Percentiles rank a stretch among this genome's conserved stretches.
These are phyloP conservation scores for Chlorociboria aeruginascens DNA, from an alignment of 495 filamentous ascomycete genomes.

Conservation along the genomic window DNA sequence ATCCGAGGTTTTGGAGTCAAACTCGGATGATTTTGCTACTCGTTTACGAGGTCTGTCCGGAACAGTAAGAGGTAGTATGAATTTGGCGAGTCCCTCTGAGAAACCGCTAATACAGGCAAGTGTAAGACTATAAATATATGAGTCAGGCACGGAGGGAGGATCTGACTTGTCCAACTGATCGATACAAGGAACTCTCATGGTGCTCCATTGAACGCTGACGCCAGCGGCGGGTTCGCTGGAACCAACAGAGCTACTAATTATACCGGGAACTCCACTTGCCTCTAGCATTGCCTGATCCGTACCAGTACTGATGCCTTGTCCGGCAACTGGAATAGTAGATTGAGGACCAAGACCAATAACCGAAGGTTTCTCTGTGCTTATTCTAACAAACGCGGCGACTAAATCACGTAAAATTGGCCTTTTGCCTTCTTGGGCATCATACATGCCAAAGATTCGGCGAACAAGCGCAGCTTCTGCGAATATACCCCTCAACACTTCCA, in stretches of 20 bases:
- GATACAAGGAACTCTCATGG: slow-evolving; percentile 75
- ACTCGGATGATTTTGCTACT: slow-evolving; percentile 25
- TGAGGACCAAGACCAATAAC: slow-evolving; percentile 81
- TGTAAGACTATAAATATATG: slow-evolving; percentile 85
- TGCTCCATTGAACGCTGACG: slow-evolving; percentile 85
- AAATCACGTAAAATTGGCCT: slow-evolving; percentile 71
- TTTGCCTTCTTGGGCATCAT: slow-evolving; percentile 59
- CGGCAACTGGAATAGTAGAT: slow-evolving; percentile 58
- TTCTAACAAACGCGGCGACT: slow-evolving; percentile 69
- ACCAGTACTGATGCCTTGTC: slow-evolving; percentile 25
- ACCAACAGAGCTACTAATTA: slow-evolving; percentile 66
- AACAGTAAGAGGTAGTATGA: slow-evolving; percentile 80
- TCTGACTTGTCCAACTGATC: slow-evolving; percentile 92
- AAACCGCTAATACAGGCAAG: slow-evolving; percentile 78
- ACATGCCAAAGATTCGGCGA: slow-evolving; percentile 67
- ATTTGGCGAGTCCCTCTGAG: slow-evolving; percentile 85
- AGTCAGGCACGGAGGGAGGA: slow-evolving; percentile 70
- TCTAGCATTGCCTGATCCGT: slow-evolving; percentile 80
- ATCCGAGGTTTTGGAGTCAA: slow-evolving; percentile 15
- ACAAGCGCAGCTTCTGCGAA: slow-evolving; percentile 70
- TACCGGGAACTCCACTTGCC: slow-evolving; percentile 75
- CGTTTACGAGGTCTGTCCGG: slow-evolving; percentile 45
- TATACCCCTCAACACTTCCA: slow-evolving; percentile 80
- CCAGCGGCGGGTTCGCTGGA: slow-evolving; percentile 49
- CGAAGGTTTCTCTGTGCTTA: slow-evolving; percentile 80